A percentile compares a stretch with the other conserved stretches of the same genome.
phyloP scores from a whole-genome alignment of 208 protist species.

The Naegleria lovaniensis region DNA sequence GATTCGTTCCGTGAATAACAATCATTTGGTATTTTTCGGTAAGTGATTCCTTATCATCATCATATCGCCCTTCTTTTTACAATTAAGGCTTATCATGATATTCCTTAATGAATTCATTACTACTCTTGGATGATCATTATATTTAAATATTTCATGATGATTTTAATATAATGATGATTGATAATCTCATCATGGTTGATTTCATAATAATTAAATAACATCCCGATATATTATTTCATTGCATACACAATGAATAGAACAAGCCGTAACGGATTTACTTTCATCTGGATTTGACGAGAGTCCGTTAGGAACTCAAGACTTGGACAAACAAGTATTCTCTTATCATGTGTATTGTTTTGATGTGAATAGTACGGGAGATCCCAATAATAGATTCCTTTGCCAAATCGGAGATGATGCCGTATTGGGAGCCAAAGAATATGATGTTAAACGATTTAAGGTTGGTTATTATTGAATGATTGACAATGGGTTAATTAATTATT shows the following conservation, averaged over 20 bases:
- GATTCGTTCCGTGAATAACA: neutral
- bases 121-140: too few species aligned
- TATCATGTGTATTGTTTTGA: neutral
- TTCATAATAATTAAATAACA: too few species aligned
- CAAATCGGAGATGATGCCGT: neutral
- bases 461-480: too few species aligned
- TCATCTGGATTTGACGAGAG: neutral
- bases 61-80: too few species aligned
- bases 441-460: neutral
- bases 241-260: neutral
- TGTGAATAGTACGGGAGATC: neutral
- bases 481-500: too few species aligned
- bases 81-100: too few species aligned
- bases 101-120: too few species aligned
- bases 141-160: too few species aligned
- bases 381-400: neutral
- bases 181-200: too few species aligned
- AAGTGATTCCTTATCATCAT: neutral
- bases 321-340: neutral
- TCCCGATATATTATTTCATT: too few species aligned
- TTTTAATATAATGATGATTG: too few species aligned
- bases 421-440: neutral
- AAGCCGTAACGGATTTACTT: neutral
- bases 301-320: neutral
- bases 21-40: neutral